These are phyloP conservation scores for Bruguiera gymnorhiza DNA, from an alignment of 345 rosid species.

Conservation along the genomic window DNA sequence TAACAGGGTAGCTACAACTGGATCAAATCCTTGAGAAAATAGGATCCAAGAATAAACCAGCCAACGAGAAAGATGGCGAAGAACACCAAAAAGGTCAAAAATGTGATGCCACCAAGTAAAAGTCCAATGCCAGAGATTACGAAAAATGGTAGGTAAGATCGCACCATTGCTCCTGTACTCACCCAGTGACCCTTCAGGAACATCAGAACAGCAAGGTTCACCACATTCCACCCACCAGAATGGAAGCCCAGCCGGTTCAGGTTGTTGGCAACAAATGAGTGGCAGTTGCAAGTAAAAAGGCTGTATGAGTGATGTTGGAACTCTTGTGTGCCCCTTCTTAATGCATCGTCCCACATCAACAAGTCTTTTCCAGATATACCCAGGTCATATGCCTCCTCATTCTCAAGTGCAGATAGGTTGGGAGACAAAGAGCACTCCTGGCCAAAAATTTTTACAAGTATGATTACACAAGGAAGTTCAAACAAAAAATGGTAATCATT, in stretches of 20 bases:
- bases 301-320: conserved; percentile 77
- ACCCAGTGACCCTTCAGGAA: conserved; percentile 83
- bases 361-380: conserved; percentile 34
- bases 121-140: conserved; percentile 53
- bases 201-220: conserved; percentile 67
- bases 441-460: conserved; percentile 1
- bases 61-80: conserved; percentile 56
- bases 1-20: conserved; percentile 44
- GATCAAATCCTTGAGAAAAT: conserved; percentile 69
- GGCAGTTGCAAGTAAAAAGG: conserved; percentile 94
- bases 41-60: conserved; percentile 79
- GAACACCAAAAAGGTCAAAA: conserved; percentile 46
- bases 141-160: conserved; percentile 54
- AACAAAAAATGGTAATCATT: background rate
- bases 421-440: conserved; percentile 47
- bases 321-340: conserved; percentile 67
- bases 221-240: conserved; percentile 85
- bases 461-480: background rate
- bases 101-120: conserved; percentile 58
- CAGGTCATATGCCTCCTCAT: conserved; percentile 28
- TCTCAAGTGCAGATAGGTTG: conserved; percentile 28
- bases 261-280: conserved; percentile 89
- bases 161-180: conserved; percentile 46
- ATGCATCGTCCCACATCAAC: conserved; percentile 68
- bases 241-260: conserved; percentile 67